A percentile compares a stretch with the other conserved stretches of the same genome.
Evolutionary conservation across 768 basidiomycete genomes (phyloP).

Genomic region (Termitomyces sp.): DNA sequence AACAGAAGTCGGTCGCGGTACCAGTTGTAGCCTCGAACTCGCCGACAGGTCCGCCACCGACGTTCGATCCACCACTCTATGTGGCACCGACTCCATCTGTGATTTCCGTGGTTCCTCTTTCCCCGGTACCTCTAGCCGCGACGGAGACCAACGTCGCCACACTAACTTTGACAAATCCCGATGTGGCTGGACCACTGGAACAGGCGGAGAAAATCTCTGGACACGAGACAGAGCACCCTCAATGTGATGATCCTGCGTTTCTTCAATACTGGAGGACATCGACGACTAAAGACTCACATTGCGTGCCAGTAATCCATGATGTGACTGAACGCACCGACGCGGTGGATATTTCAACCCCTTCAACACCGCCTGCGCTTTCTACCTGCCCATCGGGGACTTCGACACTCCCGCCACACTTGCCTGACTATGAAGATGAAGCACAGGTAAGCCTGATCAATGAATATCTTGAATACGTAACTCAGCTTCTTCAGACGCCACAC

Average conservation of each 20-base stretch:
- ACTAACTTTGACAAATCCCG: neutral
- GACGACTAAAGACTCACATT: neutral
- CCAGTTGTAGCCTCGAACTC: neutral
- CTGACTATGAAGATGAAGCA: neutral
- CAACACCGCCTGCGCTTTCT: neutral
- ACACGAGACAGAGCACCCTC: neutral
- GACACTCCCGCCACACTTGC: neutral
- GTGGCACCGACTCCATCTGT: neutral
- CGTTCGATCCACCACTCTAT: neutral
- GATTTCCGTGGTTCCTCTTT: neutral
- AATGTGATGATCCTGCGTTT: neutral
- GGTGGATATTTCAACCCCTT: neutral
- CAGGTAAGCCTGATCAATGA: neutral
- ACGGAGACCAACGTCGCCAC: neutral
- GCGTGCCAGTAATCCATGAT: too few relatives aligned
- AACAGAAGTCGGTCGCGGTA: neutral
- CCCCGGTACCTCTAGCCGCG: too few relatives aligned
- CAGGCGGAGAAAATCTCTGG: neutral
- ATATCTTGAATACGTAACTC: neutral
- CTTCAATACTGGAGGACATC: neutral
- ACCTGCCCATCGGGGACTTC: neutral
- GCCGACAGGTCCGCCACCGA: too few relatives aligned
- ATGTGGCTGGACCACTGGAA: neutral
- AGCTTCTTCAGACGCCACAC: neutral
- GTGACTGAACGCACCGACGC: neutral